These are phyloP conservation scores for Chalciporus chontae DNA, from an alignment of 768 basidiomycete genomes.

Conservation along the genomic window DNA sequence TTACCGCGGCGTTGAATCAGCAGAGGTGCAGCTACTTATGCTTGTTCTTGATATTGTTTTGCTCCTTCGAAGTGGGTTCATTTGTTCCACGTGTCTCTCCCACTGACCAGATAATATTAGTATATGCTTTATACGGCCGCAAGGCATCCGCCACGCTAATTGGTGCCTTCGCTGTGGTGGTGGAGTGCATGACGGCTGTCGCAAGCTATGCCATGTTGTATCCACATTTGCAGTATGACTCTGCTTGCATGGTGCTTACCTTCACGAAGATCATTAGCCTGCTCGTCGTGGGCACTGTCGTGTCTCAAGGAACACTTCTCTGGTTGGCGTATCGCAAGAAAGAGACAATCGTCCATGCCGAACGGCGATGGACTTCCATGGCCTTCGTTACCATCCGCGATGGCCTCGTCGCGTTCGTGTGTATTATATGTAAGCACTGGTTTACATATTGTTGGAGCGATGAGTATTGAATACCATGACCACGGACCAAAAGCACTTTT, in stretches of 20 bases:
- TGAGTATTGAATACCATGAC: background rate
- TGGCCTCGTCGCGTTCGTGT: slow-evolving; percentile 13
- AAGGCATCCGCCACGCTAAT: background rate
- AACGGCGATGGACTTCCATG: background rate
- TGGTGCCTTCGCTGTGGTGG: slow-evolving; percentile 4
- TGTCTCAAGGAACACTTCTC: slow-evolving; percentile 16
- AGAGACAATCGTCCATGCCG: background rate
- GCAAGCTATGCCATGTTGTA: background rate
- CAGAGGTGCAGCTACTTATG: slow-evolving; percentile 8
- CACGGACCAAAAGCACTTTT: slow-evolving; percentile 12
- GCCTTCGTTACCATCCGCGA: slow-evolving; percentile 23
- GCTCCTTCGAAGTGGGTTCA: slow-evolving; percentile 20
- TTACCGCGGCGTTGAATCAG: slow-evolving; percentile 15
- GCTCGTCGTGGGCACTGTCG: slow-evolving; percentile 6
- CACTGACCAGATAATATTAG: slow-evolving; percentile 6
- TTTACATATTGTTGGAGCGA: background rate
- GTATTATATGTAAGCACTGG: slow-evolving; percentile 13
- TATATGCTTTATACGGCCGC: slow-evolving; percentile 17
- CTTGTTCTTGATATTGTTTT: slow-evolving; percentile 17
- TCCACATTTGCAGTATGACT: slow-evolving; percentile 10
- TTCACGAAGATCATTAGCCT: slow-evolving; percentile 3
- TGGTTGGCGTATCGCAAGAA: slow-evolving; percentile 17
- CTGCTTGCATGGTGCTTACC: slow-evolving; percentile 8
- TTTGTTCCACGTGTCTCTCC: background rate
- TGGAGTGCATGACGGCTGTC: slow-evolving; percentile 7